Percentiles rank a stretch among this genome's conserved stretches.
Conservation (phyloP, 192 early-diverging fungal genomes). For the Rhizophagus clarus region DNA sequence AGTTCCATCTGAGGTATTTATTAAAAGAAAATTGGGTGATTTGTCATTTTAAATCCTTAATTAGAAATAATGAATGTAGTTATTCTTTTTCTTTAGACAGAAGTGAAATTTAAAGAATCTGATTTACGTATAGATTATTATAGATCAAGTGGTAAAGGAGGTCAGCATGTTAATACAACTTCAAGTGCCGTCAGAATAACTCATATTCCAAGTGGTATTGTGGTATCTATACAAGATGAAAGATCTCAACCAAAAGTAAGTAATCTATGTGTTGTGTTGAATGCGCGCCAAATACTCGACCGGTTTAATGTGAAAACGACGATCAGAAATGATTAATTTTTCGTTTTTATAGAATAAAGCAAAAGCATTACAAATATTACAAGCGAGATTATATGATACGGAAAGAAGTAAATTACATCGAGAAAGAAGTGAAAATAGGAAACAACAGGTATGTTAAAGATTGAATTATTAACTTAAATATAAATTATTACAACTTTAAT, state of each 20-base stretch:
- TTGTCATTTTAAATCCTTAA: too few species aligned
- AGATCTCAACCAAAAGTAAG: slow-evolving; percentile 83
- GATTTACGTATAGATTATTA: slow-evolving; percentile 75
- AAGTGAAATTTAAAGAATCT: slow-evolving; percentile 65
- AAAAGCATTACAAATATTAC: slow-evolving; percentile 82
- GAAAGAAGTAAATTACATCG: slow-evolving; percentile 61
- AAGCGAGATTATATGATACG: slow-evolving; percentile 73
- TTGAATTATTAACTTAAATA: neutral
- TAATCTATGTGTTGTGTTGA: too few species aligned
- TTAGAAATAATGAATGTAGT: neutral
- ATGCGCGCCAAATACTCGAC: too few species aligned
- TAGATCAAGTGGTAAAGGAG: slow-evolving; percentile 80
- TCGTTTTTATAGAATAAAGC: slow-evolving; percentile 69
- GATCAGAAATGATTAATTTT: too few species aligned
- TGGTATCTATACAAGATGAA: slow-evolving; percentile 86
- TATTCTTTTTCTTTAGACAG: slow-evolving; percentile 38
- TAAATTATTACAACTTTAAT: neutral
- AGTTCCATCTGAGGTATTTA: slow-evolving; percentile 61
- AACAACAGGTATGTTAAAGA: slow-evolving; percentile 52
- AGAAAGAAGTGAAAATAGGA: slow-evolving; percentile 61
- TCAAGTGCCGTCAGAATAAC: slow-evolving; percentile 93
- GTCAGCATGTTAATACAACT: slow-evolving; percentile 95
- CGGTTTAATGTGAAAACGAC: too few species aligned
- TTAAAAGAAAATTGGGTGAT: too few species aligned
- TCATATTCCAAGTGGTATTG: slow-evolving; percentile 89